These are phyloP conservation scores for Pouteria glomerata DNA, from an alignment of 148 eudicot species.

Conservation along the genomic window DNA sequence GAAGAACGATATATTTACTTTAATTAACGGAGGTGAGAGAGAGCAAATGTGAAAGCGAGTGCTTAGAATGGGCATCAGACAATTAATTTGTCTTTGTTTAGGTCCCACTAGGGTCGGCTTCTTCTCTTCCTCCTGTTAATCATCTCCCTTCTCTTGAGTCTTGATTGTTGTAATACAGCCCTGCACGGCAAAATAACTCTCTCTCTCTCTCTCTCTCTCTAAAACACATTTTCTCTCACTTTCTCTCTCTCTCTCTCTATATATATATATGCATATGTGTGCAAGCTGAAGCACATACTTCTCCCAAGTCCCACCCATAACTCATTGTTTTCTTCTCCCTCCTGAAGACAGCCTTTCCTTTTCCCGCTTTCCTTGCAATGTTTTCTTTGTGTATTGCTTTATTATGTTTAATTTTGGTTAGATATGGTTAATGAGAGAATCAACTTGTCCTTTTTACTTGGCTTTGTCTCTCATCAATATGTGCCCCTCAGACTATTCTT, in stretches of 20 bases:
- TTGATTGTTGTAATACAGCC: neutral
- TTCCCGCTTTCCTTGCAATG: neutral
- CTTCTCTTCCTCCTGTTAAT: slow-evolving; percentile 10
- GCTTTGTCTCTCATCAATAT: neutral
- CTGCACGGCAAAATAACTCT: neutral
- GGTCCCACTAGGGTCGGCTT: slow-evolving; percentile 32
- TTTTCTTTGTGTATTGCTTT: slow-evolving; percentile 6
- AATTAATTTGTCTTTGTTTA: slow-evolving; percentile 24
- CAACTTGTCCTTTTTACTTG: slow-evolving; percentile 14
- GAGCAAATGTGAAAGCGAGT: slow-evolving; percentile 23
- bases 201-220: too few relatives aligned
- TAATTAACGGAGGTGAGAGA: slow-evolving; percentile 8
- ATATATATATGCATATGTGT: too few relatives aligned
- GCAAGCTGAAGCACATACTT: too few relatives aligned
- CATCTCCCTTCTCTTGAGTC: neutral
- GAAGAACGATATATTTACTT: slow-evolving; percentile 6
- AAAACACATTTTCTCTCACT: too few relatives aligned
- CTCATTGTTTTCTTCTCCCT: slow-evolving; percentile 13
- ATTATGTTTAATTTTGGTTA: neutral
- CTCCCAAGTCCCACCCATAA: neutral
- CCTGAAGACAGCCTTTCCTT: slow-evolving; percentile 13
- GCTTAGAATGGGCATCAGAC: slow-evolving; percentile 26
- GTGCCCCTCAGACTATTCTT: neutral
- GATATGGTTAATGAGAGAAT: slow-evolving; percentile 1
- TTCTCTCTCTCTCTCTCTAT: too few relatives aligned